Evolutionary conservation across 768 basidiomycete genomes (phyloP).

Genomic region (Hemileccinum rubropunctum): DNA sequence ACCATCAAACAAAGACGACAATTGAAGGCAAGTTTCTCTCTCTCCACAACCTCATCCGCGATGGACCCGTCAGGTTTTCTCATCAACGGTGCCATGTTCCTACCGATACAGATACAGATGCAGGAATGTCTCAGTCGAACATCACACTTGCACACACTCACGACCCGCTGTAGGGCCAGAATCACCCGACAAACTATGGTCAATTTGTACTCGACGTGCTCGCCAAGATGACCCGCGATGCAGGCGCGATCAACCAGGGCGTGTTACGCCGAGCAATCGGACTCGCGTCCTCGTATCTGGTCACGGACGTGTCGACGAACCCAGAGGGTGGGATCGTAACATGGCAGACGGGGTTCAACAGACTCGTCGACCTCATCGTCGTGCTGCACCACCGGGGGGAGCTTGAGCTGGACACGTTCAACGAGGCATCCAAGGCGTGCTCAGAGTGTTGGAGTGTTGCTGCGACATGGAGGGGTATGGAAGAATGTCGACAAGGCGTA

Average conservation of each 20-base stretch:
- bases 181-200: constrained; percentile 56
- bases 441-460: constrained; percentile 81
- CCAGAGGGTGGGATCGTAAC: constrained; percentile 51
- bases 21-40: constrained; percentile 12
- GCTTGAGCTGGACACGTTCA: constrained; percentile 74
- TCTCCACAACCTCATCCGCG: background rate
- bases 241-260: constrained; percentile 55
- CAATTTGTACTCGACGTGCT: constrained; percentile 57
- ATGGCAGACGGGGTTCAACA: constrained; percentile 67
- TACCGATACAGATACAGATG: constrained; percentile 28
- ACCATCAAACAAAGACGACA: constrained; percentile 9
- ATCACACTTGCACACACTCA: background rate
- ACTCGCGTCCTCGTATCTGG: constrained; percentile 74
- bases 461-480: constrained; percentile 65
- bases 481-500: constrained; percentile 61
- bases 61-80: constrained; percentile 27
- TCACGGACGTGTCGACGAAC: constrained; percentile 70
- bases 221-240: constrained; percentile 45
- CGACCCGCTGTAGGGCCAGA: constrained; percentile 24
- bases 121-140: constrained; percentile 21
- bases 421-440: constrained; percentile 57
- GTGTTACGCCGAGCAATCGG: constrained; percentile 61
- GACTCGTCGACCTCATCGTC: constrained; percentile 68
- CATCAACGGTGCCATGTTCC: constrained; percentile 17
- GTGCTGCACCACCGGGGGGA: constrained; percentile 66